Evolutionary conservation across 2,329 filamentous ascomycete genomes (phyloP).

Genomic region (Fusarium austroafricanum): DNA sequence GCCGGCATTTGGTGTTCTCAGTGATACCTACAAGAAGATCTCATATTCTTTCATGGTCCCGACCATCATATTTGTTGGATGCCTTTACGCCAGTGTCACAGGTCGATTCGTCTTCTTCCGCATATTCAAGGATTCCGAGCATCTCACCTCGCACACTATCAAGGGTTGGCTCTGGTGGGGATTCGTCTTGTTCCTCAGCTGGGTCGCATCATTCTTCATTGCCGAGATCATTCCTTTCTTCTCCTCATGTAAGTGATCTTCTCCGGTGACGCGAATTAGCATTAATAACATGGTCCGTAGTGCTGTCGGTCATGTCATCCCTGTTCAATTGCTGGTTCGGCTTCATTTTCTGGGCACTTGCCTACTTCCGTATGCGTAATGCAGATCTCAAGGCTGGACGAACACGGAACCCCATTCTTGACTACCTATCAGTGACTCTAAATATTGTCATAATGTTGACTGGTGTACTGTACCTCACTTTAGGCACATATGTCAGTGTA

Average conservation of each 20-base stretch:
- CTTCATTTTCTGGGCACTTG: constrained; percentile 93
- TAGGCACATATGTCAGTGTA: constrained; percentile 83
- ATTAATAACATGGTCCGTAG: constrained; percentile 48
- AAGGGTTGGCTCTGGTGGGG: constrained; percentile 84
- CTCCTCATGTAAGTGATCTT: constrained; percentile 67
- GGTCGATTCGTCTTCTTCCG: constrained; percentile 93
- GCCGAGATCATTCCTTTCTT: constrained; percentile 95
- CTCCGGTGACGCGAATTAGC: accelerated
- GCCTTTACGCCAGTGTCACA: constrained; percentile 89
- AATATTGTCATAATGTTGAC: constrained; percentile 80
- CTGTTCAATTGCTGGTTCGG: constrained; percentile 94
- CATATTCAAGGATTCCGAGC: constrained; percentile 79
- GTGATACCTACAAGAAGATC: constrained; percentile 84
- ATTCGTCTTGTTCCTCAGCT: constrained; percentile 74
- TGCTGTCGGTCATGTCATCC: constrained; percentile 79
- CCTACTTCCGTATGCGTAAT: constrained; percentile 79
- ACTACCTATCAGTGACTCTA: constrained; percentile 67
- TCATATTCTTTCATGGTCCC: constrained; percentile 96
- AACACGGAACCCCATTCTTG: constrained; percentile 61
- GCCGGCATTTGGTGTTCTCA: constrained; percentile 86
- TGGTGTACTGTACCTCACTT: constrained; percentile 81
- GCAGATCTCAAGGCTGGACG: constrained; percentile 68
- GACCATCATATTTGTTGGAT: constrained; percentile 89
- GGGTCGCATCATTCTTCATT: constrained; percentile 87
- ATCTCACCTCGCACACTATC: constrained; percentile 83